Conservation (phyloP, 2,329 filamentous ascomycete genomes). For the Metarhizium brunneum region DNA sequence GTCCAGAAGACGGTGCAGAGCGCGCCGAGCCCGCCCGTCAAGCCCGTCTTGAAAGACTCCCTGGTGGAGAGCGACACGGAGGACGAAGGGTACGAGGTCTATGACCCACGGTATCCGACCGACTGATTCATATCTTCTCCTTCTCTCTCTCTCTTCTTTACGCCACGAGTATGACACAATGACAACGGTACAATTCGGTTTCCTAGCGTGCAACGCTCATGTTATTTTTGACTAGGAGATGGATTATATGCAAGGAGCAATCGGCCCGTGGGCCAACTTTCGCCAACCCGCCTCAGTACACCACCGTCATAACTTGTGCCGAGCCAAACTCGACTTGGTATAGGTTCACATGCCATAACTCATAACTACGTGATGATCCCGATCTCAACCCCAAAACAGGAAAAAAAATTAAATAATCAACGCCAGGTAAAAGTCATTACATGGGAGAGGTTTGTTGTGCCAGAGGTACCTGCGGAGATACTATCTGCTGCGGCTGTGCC, state of each 20-base stretch:
- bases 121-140: constrained; percentile 39
- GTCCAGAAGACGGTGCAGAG: neutral
- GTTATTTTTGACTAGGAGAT: neutral
- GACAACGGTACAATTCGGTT: neutral
- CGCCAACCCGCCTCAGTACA: neutral
- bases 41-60: constrained; percentile 14
- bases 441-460: neutral
- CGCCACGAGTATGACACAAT: neutral
- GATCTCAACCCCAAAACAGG: neutral
- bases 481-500: neutral
- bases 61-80: constrained; percentile 53
- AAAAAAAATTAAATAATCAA: neutral
- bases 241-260: neutral
- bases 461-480: neutral
- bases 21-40: constrained; percentile 11
- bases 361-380: constrained; percentile 1
- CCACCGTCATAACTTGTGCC: neutral
- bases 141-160: no score
- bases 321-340: neutral
- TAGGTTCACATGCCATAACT: neutral
- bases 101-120: constrained; percentile 54
- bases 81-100: constrained; percentile 62
- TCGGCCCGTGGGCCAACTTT: neutral
- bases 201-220: neutral
- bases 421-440: neutral